A percentile compares a stretch with the other conserved stretches of the same genome.
Evolutionary conservation across 805 yeast genomes (phyloP).

Genomic region (Candida incommunis): DNA sequence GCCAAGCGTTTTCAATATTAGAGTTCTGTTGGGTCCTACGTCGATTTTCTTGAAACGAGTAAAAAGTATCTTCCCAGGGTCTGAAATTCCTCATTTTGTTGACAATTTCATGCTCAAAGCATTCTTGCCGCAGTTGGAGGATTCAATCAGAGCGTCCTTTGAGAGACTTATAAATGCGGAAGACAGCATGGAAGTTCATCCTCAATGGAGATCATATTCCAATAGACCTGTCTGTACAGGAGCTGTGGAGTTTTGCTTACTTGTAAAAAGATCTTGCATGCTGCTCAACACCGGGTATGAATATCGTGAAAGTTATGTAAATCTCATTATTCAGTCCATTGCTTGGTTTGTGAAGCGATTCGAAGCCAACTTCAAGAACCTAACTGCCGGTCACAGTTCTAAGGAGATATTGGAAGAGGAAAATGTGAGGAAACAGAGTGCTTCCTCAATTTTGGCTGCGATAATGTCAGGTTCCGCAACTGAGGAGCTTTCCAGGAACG

Average conservation of each 20-base stretch:
- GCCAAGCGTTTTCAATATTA: constrained; percentile 65
- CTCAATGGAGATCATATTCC: constrained; percentile 15
- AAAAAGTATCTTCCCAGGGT: constrained; percentile 24
- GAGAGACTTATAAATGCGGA: constrained; percentile 29
- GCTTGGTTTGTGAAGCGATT: constrained; percentile 10
- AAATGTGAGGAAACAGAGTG: neutral
- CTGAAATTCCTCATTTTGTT: constrained; percentile 33
- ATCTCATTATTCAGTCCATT: constrained; percentile 16
- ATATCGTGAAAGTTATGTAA: constrained; percentile 42
- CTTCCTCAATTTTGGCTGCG: neutral
- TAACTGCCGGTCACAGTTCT: constrained; percentile 7
- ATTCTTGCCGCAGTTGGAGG: constrained; percentile 51
- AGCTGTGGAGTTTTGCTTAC: constrained; percentile 31
- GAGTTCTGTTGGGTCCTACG: constrained; percentile 61
- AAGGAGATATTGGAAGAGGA: neutral
- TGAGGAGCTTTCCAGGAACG: neutral
- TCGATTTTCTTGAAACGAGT: constrained; percentile 54
- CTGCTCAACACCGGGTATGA: constrained; percentile 46
- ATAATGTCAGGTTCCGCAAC: neutral
- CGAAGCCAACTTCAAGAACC: constrained; percentile 6
- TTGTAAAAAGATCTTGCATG: constrained; percentile 35
- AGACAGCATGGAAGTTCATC: constrained; percentile 24
- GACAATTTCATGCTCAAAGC: constrained; percentile 47
- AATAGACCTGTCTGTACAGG: constrained; percentile 24
- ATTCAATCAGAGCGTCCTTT: constrained; percentile 39